phyloP scores from a whole-genome alignment of 331 rosid genomes.

The Pyracantha coccinea region DNA sequence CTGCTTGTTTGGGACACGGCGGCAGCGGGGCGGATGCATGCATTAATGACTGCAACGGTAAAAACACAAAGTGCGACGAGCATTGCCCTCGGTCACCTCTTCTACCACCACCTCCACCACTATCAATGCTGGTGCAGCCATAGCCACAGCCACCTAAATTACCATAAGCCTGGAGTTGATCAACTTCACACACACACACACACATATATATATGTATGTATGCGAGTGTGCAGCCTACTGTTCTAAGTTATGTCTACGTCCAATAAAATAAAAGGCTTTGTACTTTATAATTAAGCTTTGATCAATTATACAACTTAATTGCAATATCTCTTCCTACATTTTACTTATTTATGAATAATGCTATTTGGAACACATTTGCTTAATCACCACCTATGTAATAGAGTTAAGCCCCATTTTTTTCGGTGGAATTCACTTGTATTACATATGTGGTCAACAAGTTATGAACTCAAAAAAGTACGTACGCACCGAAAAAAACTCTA shows the following conservation, averaged over 20 bases:
- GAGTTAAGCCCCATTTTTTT: too few relatives aligned
- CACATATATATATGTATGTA: too few relatives aligned
- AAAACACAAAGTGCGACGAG: neutral
- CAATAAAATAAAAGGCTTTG: too few relatives aligned
- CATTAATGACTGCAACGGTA: neutral
- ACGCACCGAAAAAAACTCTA: too few relatives aligned
- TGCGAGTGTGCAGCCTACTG: neutral
- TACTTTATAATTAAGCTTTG: neutral
- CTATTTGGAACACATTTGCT: neutral
- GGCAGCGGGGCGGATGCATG: neutral
- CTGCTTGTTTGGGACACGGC: neutral
- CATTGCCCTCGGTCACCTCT: neutral
- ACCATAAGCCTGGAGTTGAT: neutral
- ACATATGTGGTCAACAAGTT: too few relatives aligned
- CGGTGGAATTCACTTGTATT: too few relatives aligned
- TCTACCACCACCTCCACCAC: neutral
- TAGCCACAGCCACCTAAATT: neutral
- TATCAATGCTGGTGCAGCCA: too few relatives aligned
- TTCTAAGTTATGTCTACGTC: neutral
- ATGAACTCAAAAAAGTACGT: too few relatives aligned
- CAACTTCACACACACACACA: neutral
- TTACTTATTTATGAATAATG: neutral
- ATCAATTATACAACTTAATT: neutral
- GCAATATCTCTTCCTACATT: neutral
- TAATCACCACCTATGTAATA: too few relatives aligned